A percentile compares a stretch with the other conserved stretches of the same genome.
These are phyloP conservation scores for Aleurites moluccanus DNA, from an alignment of 441 rosid species.

Conservation along the genomic window DNA sequence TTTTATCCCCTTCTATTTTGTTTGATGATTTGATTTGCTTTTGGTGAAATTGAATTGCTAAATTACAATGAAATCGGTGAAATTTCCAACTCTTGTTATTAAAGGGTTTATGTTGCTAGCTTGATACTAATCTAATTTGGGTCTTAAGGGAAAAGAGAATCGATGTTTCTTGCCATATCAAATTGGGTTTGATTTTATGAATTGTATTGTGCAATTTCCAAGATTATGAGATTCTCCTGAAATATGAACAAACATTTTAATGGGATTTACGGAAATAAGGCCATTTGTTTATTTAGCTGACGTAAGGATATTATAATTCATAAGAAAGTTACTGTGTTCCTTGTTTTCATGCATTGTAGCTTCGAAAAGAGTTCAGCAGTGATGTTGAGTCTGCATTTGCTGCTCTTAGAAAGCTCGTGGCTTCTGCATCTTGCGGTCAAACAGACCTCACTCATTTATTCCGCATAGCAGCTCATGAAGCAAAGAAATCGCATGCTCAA, in stretches of 20 bases:
- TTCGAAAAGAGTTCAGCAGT: constrained; percentile 76
- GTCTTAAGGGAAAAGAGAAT: background rate
- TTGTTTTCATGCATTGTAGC: constrained; percentile 39
- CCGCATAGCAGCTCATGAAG: constrained; percentile 80
- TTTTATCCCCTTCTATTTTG: background rate
- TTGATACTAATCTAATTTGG: background rate
- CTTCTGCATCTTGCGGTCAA: constrained; percentile 57
- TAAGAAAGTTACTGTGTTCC: background rate
- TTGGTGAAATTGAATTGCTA: background rate
- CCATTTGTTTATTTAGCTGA: background rate
- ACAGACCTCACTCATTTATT: constrained; percentile 85
- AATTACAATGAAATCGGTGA: background rate
- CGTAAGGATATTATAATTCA: background rate
- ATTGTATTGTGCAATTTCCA: background rate
- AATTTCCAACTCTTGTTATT: background rate
- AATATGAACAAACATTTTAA: background rate
- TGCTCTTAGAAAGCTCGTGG: constrained; percentile 59
- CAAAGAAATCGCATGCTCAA: constrained; percentile 65
- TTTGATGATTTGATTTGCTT: background rate
- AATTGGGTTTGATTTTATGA: background rate
- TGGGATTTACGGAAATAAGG: background rate
- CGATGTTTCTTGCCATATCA: no score
- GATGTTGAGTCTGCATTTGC: constrained; percentile 67
- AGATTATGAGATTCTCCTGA: background rate
- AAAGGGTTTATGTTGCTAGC: background rate